Percentiles rank a stretch among this genome's conserved stretches.
Conservation (phyloP, 1,284 basidiomycete species). For the Abortiporus biennis region DNA sequence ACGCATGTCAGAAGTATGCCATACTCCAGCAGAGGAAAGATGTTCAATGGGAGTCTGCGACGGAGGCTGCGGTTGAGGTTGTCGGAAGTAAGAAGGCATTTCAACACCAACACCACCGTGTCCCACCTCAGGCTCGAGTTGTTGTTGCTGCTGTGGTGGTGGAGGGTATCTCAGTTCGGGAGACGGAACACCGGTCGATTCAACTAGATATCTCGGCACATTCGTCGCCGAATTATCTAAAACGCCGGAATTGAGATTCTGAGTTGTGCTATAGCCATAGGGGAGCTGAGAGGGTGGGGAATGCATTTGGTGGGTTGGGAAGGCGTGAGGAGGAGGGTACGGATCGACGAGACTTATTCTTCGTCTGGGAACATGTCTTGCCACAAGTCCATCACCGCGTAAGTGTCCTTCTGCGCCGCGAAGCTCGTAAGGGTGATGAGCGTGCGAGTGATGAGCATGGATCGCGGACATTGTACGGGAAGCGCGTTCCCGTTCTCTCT, state of each 20-base stretch:
- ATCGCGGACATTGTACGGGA: conserved; percentile 8
- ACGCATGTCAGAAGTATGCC: no score
- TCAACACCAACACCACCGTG: no score
- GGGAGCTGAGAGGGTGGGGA: not conserved
- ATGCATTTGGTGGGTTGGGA: not conserved
- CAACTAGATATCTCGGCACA: not conserved
- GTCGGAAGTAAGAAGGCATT: not conserved
- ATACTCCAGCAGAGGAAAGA: no score
- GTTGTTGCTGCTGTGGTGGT: no score
- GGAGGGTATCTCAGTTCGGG: not conserved
- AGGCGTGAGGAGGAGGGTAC: conserved; percentile 1
- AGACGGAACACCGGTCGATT: not conserved
- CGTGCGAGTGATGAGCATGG: conserved; percentile 3
- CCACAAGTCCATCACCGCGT: not conserved
- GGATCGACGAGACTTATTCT: conserved; percentile 1
- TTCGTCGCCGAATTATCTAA: not conserved
- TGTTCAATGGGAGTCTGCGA: not conserved
- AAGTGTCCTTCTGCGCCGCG: not conserved
- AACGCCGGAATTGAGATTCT: no score
- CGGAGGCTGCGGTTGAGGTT: not conserved
- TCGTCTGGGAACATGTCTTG: not conserved
- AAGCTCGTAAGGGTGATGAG: conserved; percentile 1
- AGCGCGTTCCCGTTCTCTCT: conserved; percentile 21
- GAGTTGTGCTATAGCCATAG: not conserved
- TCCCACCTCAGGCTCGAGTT: not conserved